Evolutionary conservation across 2,329 filamentous ascomycete genomes (phyloP).

Genomic region (Alternaria sp.): DNA sequence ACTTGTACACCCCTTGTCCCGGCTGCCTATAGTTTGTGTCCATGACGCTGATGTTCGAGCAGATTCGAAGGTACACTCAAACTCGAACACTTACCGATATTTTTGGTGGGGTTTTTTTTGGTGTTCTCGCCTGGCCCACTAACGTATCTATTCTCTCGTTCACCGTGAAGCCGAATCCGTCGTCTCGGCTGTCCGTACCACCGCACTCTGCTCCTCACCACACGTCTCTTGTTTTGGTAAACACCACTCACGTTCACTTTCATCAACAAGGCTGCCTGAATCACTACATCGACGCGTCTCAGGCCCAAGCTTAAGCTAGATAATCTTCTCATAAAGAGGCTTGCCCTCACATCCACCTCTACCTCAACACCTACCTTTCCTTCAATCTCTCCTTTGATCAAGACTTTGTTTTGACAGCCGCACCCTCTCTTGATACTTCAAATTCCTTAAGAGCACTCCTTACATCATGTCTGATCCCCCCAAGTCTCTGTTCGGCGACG

Average conservation of each 20-base stretch:
- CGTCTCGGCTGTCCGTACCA: not conserved
- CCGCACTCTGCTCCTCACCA: constrained; percentile 3
- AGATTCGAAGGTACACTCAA: not conserved
- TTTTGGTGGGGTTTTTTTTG: not conserved
- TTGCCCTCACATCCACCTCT: not conserved
- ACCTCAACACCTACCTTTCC: not conserved
- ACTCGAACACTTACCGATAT: too few relatives aligned
- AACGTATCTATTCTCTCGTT: not conserved
- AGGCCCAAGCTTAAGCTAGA: not conserved
- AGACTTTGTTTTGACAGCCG: not conserved
- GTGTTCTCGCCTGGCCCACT: not conserved
- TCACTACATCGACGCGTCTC: not conserved
- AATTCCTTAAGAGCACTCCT: not conserved
- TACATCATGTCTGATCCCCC: not conserved
- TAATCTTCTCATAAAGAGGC: not conserved
- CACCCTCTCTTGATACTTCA: not conserved
- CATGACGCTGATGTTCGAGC: not conserved
- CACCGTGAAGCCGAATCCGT: not conserved
- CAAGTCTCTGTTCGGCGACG: not conserved
- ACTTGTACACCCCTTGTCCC: not conserved
- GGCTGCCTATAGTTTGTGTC: not conserved
- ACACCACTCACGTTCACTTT: constrained; percentile 3
- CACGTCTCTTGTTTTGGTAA: not conserved
- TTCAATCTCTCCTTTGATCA: not conserved
- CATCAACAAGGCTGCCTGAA: not conserved